phyloP scores from a whole-genome alignment of 768 basidiomycete species.

The Amanita rubescens region DNA sequence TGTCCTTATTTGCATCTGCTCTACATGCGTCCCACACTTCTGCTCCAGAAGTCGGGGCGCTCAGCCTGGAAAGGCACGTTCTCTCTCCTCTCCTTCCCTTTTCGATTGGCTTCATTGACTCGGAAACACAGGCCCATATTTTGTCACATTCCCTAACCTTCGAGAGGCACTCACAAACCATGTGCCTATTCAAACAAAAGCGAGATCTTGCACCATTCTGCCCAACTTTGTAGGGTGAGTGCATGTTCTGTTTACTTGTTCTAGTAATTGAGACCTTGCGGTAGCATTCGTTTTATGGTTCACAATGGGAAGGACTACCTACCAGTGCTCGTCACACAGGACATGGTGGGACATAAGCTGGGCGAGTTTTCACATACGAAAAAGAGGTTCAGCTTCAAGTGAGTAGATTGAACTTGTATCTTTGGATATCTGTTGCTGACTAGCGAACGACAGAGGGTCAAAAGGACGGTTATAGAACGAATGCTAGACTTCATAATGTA shows the following conservation, averaged over 20 bases:
- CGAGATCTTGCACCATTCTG: constrained; percentile 85
- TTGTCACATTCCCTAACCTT: constrained; percentile 87
- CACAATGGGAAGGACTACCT: constrained; percentile 91
- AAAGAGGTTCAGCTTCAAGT: constrained; percentile 84
- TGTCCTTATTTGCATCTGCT: too few species aligned
- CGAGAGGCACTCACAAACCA: constrained; percentile 74
- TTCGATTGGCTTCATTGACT: not conserved
- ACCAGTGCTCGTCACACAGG: constrained; percentile 83
- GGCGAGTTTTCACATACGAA: constrained; percentile 92
- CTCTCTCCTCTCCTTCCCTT: not conserved
- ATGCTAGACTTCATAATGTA: not conserved
- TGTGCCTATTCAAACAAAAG: constrained; percentile 82
- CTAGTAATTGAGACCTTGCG: not conserved
- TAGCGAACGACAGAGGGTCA: not conserved
- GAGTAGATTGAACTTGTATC: constrained; percentile 28
- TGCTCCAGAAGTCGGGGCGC: constrained; percentile 53
- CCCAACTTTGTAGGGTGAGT: constrained; percentile 94
- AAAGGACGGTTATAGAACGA: constrained; percentile 1
- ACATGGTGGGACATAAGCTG: constrained; percentile 98
- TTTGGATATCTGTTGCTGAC: not conserved
- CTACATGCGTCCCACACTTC: constrained; percentile 65
- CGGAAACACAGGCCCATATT: constrained; percentile 70
- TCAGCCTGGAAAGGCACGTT: constrained; percentile 82
- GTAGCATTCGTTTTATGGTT: constrained; percentile 80
- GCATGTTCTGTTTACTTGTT: not conserved